These are phyloP conservation scores for Botrytis pseudocinerea DNA, from an alignment of 2,329 filamentous ascomycete species.

Conservation along the genomic window DNA sequence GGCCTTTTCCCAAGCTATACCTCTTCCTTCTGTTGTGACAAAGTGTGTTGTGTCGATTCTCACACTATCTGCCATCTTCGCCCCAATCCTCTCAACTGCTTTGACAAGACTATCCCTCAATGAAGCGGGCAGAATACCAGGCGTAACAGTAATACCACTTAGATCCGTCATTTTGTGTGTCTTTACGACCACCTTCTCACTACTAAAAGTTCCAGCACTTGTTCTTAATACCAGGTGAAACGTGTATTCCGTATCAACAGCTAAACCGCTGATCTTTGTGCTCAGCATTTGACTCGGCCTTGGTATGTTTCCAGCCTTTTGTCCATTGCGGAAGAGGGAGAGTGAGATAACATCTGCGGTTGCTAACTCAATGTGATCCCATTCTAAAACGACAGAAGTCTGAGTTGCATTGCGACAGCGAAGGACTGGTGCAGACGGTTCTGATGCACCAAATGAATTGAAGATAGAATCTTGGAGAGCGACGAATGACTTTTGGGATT, in stretches of 20 bases:
- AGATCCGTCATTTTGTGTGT: constrained; percentile 99
- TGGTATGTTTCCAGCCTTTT: constrained; percentile 94
- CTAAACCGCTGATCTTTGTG: constrained; percentile 94
- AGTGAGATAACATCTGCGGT: constrained; percentile 89
- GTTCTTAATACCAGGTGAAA: constrained; percentile 93
- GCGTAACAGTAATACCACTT: constrained; percentile 90
- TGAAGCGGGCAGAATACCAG: constrained; percentile 76
- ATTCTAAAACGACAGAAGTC: constrained; percentile 97
- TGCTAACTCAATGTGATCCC: constrained; percentile 91
- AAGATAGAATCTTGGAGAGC: constrained; percentile 88
- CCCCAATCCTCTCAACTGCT: constrained; percentile 85
- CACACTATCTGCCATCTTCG: constrained; percentile 84
- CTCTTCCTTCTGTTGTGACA: constrained; percentile 90
- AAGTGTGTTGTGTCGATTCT: constrained; percentile 98
- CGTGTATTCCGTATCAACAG: constrained; percentile 93
- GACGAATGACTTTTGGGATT: constrained; percentile 74
- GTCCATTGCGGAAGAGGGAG: constrained; percentile 90
- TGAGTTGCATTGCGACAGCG: constrained; percentile 97
- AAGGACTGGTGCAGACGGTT: constrained; percentile 74
- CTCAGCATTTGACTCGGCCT: constrained; percentile 82
- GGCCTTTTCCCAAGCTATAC: constrained; percentile 91
- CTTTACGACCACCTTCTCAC: constrained; percentile 79
- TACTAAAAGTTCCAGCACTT: constrained; percentile 81
- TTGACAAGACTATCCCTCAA: constrained; percentile 70
- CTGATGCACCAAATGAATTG: constrained; percentile 77